Percentiles rank a stretch among this genome's conserved stretches.
phyloP scores from a whole-genome alignment of 1,139 yeast species.

The Pichia sp. region DNA sequence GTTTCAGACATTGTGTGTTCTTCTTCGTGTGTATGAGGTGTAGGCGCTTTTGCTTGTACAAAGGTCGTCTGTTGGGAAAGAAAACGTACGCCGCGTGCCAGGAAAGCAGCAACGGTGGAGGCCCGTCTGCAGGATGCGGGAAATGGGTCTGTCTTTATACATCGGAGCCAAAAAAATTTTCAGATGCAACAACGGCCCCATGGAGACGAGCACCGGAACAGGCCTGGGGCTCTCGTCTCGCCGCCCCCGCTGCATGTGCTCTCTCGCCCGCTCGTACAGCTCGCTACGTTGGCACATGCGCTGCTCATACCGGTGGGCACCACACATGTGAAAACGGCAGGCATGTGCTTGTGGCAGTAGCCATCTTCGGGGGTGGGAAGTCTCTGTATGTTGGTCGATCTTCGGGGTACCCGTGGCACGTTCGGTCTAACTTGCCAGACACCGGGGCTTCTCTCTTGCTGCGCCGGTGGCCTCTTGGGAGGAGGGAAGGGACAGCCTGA shows the following conservation, averaged over 20 bases:
- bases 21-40: neutral
- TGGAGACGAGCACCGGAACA: neutral
- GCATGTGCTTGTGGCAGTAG: neutral
- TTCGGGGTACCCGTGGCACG: too few relatives aligned
- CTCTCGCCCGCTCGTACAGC: neutral
- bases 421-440: too few relatives aligned
- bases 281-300: neutral
- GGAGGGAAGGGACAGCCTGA: too few relatives aligned
- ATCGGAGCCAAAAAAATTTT: neutral
- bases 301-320: neutral
- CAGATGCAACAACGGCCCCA: neutral
- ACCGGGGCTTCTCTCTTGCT: too few relatives aligned
- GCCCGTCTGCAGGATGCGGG: neutral
- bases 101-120: neutral
- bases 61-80: neutral
- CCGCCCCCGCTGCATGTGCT: neutral
- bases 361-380: too few relatives aligned
- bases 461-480: too few relatives aligned
- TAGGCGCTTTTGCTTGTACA: neutral
- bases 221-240: neutral
- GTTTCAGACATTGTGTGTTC: constrained; percentile 26
- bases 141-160: constrained; percentile 1
- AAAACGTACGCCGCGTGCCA: too few relatives aligned
- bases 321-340: neutral
- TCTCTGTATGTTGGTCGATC: too few relatives aligned